These are phyloP conservation scores for Gomphus sp. DNA, from an alignment of 1,284 basidiomycete species.

Conservation along the genomic window DNA sequence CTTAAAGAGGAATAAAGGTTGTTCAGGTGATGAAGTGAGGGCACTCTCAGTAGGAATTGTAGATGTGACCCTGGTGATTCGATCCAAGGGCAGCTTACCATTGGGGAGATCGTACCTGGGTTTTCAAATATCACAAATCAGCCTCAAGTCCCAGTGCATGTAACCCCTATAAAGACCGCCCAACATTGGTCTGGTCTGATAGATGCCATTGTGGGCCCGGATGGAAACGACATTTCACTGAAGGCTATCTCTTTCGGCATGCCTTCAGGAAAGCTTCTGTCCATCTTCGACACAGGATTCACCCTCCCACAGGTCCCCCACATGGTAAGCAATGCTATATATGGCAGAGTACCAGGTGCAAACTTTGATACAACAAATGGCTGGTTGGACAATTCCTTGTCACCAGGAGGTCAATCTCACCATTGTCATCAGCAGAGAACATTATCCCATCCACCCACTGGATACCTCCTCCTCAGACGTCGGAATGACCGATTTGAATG, in stretches of 20 bases:
- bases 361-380: slow-evolving; percentile 49
- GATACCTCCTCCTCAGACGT: slow-evolving; percentile 66
- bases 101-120: slow-evolving; percentile 42
- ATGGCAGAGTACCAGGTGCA: slow-evolving; percentile 68
- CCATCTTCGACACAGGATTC: slow-evolving; percentile 68
- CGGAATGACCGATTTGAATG: slow-evolving; percentile 38
- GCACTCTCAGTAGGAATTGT: no score
- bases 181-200: slow-evolving; percentile 74
- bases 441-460: slow-evolving; percentile 65
- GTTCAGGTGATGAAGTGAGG: no score
- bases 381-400: slow-evolving; percentile 63
- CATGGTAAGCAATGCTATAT: slow-evolving; percentile 66
- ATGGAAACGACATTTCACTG: slow-evolving; percentile 46
- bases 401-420: slow-evolving; percentile 60
- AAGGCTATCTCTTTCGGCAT: slow-evolving; percentile 57
- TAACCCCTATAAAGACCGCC: slow-evolving; percentile 45
- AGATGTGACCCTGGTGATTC: slow-evolving; percentile 37
- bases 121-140: slow-evolving; percentile 52
- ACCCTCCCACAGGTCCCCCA: slow-evolving; percentile 65
- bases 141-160: slow-evolving; percentile 59
- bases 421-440: slow-evolving; percentile 57
- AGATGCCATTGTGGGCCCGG: slow-evolving; percentile 64
- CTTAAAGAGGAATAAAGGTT: no score
- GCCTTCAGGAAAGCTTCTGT: slow-evolving; percentile 54
- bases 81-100: slow-evolving; percentile 49